These are phyloP conservation scores for Erythrophleum fordii DNA, from an alignment of 306 rosid genomes.

Conservation along the genomic window DNA sequence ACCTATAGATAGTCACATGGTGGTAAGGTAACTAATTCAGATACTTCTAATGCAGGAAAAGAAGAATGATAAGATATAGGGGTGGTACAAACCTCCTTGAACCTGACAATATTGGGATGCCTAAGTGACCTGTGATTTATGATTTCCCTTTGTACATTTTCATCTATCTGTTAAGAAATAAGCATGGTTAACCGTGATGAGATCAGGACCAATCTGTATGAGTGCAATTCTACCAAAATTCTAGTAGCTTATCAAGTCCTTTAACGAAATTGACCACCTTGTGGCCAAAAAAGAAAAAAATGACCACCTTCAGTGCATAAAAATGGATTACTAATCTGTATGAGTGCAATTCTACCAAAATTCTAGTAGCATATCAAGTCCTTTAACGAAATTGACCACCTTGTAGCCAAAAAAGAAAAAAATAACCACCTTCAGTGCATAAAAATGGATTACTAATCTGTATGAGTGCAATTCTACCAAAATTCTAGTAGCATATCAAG, in stretches of 20 bases:
- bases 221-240: background rate
- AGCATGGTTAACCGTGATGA: background rate
- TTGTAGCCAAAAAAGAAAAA: too few relatives aligned
- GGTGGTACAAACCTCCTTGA: constrained; percentile 1
- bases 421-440: background rate
- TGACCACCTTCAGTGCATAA: background rate
- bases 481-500: background rate
- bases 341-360: background rate
- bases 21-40: background rate
- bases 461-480: background rate
- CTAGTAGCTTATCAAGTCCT: background rate
- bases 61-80: background rate
- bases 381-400: background rate
- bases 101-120: constrained; percentile 24
- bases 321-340: background rate
- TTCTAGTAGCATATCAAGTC: background rate
- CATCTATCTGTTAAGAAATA: constrained; percentile 12
- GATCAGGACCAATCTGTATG: background rate
- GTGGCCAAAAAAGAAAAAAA: background rate
- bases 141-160: constrained; percentile 26
- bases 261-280: background rate
- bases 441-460: background rate
- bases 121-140: constrained; percentile 29
- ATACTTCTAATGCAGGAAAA: background rate
- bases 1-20: constrained; percentile 10